Conservation (phyloP, 1,284 basidiomycete genomes). For the Cryptococcus jaspeensis region DNA sequence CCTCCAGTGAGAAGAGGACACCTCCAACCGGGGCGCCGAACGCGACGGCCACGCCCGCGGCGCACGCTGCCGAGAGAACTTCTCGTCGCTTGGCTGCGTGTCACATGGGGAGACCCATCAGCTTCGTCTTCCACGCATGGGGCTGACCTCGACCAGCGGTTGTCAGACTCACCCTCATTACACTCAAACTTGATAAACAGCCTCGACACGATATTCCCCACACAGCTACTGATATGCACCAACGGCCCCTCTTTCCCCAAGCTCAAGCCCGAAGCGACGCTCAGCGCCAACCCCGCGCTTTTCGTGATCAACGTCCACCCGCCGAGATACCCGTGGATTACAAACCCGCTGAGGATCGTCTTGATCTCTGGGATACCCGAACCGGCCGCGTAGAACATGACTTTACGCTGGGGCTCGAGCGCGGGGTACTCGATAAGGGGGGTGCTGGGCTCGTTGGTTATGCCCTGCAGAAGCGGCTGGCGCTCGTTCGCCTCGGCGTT, state of each 20-base stretch:
- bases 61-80: constrained; percentile 86
- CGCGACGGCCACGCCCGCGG: constrained; percentile 64
- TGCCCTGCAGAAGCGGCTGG: constrained; percentile 17
- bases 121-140: background rate
- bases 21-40: constrained; percentile 92
- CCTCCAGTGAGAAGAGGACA: constrained; percentile 86
- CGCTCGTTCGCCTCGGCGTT: constrained; percentile 19
- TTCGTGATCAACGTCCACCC: constrained; percentile 88
- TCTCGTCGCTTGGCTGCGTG: constrained; percentile 75
- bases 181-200: constrained; percentile 84
- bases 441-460: constrained; percentile 13
- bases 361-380: constrained; percentile 97
- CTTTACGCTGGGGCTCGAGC: constrained; percentile 56
- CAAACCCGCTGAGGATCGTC: constrained; percentile 88
- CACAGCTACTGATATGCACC: constrained; percentile 91
- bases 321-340: constrained; percentile 96
- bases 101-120: background rate
- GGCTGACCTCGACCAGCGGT: background rate
- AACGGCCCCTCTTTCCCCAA: constrained; percentile 94
- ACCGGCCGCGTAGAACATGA: constrained; percentile 88
- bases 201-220: constrained; percentile 91
- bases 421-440: constrained; percentile 17
- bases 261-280: constrained; percentile 85
- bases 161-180: constrained; percentile 68
- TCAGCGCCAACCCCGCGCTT: constrained; percentile 80